phyloP scores from a whole-genome alignment of 306 rosid genomes.

The Quercus robur region DNA sequence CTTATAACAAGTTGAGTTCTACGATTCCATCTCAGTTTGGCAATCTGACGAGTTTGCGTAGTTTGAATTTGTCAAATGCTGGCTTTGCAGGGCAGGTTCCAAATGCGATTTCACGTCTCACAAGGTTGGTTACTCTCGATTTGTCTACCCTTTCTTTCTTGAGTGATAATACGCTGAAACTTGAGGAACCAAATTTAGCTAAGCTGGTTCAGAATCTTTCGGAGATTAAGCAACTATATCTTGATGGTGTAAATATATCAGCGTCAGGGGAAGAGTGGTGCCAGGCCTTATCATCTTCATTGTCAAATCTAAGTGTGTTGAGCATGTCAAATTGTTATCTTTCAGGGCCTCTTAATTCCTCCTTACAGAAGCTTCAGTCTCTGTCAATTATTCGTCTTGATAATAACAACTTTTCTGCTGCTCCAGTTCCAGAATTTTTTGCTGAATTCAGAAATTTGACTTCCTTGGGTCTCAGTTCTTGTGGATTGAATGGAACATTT shows the following conservation, averaged over 20 bases:
- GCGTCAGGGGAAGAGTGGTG: conserved; percentile 43
- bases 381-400: conserved; percentile 27
- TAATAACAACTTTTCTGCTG: conserved; percentile 6
- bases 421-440: conserved; percentile 25
- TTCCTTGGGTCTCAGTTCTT: neutral
- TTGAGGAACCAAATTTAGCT: conserved; percentile 24
- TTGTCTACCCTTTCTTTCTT: neutral
- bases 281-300: neutral
- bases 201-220: conserved; percentile 21
- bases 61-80: no score
- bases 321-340: conserved; percentile 14
- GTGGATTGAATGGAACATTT: conserved; percentile 20
- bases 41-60: no score
- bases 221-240: conserved; percentile 20
- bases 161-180: neutral
- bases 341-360: conserved; percentile 29
- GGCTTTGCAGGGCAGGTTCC: no score
- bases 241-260: conserved; percentile 47
- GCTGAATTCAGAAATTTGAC: conserved; percentile 22
- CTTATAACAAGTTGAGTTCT: no score
- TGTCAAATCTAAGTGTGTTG: conserved; percentile 21
- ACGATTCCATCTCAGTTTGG: no score
- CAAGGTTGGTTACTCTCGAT: conserved; percentile 29
- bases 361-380: conserved; percentile 6
- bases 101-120: conserved; percentile 20